Percentiles rank a stretch among this genome's conserved stretches.
Evolutionary conservation across 768 basidiomycete genomes (phyloP).

Genomic region (Rhizopogon sp.): DNA sequence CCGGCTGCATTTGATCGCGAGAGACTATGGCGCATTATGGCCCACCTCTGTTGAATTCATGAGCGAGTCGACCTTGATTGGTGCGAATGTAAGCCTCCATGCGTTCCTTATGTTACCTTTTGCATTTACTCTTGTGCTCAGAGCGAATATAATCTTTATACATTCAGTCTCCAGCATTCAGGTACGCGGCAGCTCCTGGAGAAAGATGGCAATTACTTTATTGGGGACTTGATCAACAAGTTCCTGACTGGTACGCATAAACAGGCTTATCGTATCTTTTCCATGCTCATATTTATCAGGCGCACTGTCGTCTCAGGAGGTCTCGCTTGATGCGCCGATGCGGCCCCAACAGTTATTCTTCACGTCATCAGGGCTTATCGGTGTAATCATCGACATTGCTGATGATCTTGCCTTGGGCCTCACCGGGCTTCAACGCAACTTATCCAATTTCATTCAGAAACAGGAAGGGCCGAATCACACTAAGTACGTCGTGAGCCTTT

Average conservation of each 20-base stretch:
- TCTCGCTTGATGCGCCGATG: constrained; percentile 36
- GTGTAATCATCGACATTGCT: constrained; percentile 58
- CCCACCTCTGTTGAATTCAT: constrained; percentile 62
- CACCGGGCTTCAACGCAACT: constrained; percentile 70
- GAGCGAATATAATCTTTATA: constrained; percentile 65
- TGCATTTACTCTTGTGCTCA: constrained; percentile 25
- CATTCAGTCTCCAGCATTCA: constrained; percentile 47
- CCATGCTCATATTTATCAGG: constrained; percentile 35
- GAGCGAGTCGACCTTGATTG: constrained; percentile 54
- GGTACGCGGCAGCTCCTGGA: constrained; percentile 46
- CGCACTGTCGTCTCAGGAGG: constrained; percentile 42
- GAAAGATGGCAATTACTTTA: constrained; percentile 62
- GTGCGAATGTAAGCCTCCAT: constrained; percentile 58
- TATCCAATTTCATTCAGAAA: constrained; percentile 47
- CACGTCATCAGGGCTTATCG: constrained; percentile 76
- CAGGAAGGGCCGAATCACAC: constrained; percentile 58
- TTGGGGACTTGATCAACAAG: constrained; percentile 75
- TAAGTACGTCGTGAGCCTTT: constrained; percentile 35
- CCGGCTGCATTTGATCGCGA: constrained; percentile 51
- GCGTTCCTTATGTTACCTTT: constrained; percentile 4
- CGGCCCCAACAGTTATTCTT: constrained; percentile 65
- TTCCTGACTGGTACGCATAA: constrained; percentile 55
- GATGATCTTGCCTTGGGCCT: constrained; percentile 53
- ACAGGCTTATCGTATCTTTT: neutral
- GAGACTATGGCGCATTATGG: constrained; percentile 74